Base-by-base conservation (phyloP, 306 rosid species). In the Senna tora region DNA sequence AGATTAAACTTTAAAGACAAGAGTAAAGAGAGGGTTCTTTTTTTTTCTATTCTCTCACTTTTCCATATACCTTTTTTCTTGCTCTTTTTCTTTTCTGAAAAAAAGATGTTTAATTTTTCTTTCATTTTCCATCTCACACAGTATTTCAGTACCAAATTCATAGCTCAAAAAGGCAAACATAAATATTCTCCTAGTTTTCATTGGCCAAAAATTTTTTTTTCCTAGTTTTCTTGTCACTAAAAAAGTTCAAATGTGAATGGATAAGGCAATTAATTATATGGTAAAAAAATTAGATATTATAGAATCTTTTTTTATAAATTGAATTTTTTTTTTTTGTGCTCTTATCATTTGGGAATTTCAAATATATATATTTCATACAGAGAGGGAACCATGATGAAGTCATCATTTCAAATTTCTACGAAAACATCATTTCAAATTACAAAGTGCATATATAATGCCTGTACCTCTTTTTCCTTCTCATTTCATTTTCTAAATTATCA, bases 21-120 rank as follows among this genome's bases (percentile, higher is more conserved):
- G 55, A 45, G 67, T 61, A 61, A 61, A 61, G 67, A 61, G 49
- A 43, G 49, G 17, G 49, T 17, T 34, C n/a, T n/a, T n/a, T n/a
- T n/a, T n/a, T n/a, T n/a, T n/a, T n/a, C 9, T 20, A 65, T 65
- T 65, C 71, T 25, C 25, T 25, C 16, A 45, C 56, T 46, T 43
- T 65, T 46, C 28, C 47, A 20, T 4, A 13, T 1, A 30, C 46
- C 46, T 10, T 41, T 41, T 41, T 41, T 7, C 12, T 41, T 7
- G 9, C 55, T 17, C 25, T 50, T 50, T 50, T 17, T 50, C 22
- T 38, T 61, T 59, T 34, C 28, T 16, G 15, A 1, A 3, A 4
- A 33, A 34, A 34, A 41, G 9, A 16, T 9, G 6, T 33, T 34
- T 9, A 11, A 32, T 34, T 8, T 41, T 14, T n/a, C 43, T 58